Evolutionary conservation across 208 protist species (phyloP).

Genomic region (Acanthamoeba comandoni): DNA sequence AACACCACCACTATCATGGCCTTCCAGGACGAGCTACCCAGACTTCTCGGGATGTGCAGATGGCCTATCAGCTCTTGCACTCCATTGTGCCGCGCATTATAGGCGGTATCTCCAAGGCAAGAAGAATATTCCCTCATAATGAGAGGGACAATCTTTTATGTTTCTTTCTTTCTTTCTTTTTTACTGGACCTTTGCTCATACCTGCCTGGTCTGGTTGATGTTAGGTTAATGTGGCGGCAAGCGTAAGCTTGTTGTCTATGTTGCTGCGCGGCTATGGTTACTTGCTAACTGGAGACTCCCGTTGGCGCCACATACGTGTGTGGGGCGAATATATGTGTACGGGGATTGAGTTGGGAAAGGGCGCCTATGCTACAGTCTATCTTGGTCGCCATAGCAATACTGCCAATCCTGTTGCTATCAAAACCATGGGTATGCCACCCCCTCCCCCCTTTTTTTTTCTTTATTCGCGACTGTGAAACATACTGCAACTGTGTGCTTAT

Average conservation of each 20-base stretch:
- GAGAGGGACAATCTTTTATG: too few species aligned
- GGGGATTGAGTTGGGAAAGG: constrained; percentile 28
- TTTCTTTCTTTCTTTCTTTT: neutral
- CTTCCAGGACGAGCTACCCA: too few species aligned
- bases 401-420: too few species aligned
- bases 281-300: neutral
- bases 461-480: too few species aligned
- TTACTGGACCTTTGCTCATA: neutral
- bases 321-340: constrained; percentile 58
- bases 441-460: too few species aligned
- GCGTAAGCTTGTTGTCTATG: constrained; percentile 27
- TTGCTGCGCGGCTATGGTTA: constrained; percentile 23
- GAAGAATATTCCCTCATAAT: too few species aligned
- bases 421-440: too few species aligned
- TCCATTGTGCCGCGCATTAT: constrained; percentile 39
- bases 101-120: constrained; percentile 32
- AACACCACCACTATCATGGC: neutral
- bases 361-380: constrained; percentile 50
- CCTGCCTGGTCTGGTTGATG: neutral
- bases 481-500: too few species aligned
- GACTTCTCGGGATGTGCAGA: constrained; percentile 24
- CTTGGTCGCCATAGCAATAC: constrained; percentile 39
- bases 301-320: constrained; percentile 17
- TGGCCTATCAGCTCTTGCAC: neutral
- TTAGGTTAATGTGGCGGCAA: constrained; percentile 21